These are phyloP conservation scores for Eucalyptus caleyi DNA, from an alignment of 345 rosid genomes.

Conservation along the genomic window DNA sequence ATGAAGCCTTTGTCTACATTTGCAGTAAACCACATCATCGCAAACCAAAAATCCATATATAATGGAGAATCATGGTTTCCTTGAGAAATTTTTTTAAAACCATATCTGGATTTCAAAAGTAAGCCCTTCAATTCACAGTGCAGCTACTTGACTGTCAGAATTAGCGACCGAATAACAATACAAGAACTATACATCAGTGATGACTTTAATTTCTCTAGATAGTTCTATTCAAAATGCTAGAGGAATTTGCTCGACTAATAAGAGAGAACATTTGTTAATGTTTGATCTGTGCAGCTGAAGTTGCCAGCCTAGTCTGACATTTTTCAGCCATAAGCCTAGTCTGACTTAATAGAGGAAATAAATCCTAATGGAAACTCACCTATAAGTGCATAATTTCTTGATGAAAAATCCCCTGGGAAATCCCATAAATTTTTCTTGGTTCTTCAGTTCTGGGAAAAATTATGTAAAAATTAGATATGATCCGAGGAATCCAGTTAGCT, in stretches of 20 bases:
- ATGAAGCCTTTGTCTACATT: neutral
- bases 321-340: neutral
- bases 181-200: neutral
- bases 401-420: neutral
- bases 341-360: neutral
- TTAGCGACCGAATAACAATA: neutral
- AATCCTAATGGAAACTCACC: neutral
- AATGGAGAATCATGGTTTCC: neutral
- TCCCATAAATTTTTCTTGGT: neutral
- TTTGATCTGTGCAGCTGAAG: neutral
- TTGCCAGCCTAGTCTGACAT: neutral
- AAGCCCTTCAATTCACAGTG: neutral
- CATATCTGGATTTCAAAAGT: neutral
- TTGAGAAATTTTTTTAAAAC: neutral
- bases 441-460: neutral
- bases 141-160: neutral
- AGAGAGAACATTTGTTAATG: neutral
- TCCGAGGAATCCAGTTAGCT: neutral
- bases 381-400: neutral
- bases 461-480: neutral
- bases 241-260: neutral
- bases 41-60: neutral
- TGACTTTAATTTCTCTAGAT: neutral
- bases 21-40: neutral
- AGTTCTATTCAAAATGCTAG: neutral